Conservation (phyloP, 148 eudicot genomes). For the Cornus suecica region DNA sequence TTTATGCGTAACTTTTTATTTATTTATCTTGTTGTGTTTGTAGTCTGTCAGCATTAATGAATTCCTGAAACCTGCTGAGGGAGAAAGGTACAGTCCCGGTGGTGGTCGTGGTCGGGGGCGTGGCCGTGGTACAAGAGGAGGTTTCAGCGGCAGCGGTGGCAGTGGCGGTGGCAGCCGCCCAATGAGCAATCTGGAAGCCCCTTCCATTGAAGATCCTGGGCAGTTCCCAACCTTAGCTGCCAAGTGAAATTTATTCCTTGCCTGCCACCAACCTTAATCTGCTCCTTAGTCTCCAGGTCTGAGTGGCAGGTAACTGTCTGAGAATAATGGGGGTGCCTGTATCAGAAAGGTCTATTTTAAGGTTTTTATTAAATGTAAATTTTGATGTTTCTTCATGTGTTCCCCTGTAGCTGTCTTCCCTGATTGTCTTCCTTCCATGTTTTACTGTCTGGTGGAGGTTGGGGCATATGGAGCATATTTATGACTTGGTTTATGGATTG, state of each 20-base stretch:
- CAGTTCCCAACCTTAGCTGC: conserved; percentile 78
- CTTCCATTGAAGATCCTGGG: conserved; percentile 71
- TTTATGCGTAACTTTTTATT: background rate
- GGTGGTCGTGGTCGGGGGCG: conserved; percentile 79
- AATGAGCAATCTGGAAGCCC: conserved; percentile 36
- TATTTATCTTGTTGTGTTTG: background rate
- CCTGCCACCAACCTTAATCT: background rate
- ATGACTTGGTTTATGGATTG: background rate
- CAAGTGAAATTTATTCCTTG: conserved; percentile 41
- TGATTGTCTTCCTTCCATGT: background rate
- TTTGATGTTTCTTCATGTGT: background rate
- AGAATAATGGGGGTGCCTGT: conserved; percentile 5
- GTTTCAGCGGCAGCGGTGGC: conserved; percentile 39
- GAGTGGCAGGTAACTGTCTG: conserved; percentile 3
- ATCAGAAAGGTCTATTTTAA: background rate
- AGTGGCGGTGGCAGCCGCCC: conserved; percentile 37
- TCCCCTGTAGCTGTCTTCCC: background rate
- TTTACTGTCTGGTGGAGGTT: background rate
- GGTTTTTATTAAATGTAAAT: conserved; percentile 5
- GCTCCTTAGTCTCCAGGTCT: background rate
- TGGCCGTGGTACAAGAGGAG: conserved; percentile 56
- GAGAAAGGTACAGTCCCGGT: conserved; percentile 51
- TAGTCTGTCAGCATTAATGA: conserved; percentile 85
- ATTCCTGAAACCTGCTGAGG: conserved; percentile 87
- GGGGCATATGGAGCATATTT: conserved; percentile 8